Evolutionary conservation across 169 alveolate species (phyloP), one percentile per base, ranked within the genome.

Genomic region (Cryptosporidium muris): DNA sequence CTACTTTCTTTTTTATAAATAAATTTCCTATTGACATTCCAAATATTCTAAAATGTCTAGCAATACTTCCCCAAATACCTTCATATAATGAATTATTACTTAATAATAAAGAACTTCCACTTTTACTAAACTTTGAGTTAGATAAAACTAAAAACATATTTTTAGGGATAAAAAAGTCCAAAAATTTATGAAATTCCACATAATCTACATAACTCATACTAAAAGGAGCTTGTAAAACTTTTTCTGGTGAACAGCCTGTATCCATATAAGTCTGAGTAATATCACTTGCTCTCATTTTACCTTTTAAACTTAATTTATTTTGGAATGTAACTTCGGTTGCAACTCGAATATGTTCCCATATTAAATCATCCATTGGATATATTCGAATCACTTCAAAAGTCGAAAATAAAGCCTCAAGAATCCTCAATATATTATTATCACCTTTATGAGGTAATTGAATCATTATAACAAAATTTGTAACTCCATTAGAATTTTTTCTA

Each of bases 71-170:
- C 85, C 66, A 62, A 7, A 14, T 74, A 12, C 68, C 37, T n/a
- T 74, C 85, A 38, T 16, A 74, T 52, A 34, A 74, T 11, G 25
- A 36, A 37, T 37, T 52, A 11, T 64, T 74, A 12, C 74, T 58
- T 58, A 74, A 56, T 36, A 74, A 64, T 2, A 74, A 16, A 25
- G 54, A 47, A 8, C 62, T 58, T 2, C 68, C 85, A 58, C 85
- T 74, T 2, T 74, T 74, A n/a, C 60, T 74, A 16, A 74, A 74
- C 45, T 60, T 25, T 25, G 25, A 25, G 2, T 40, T 60, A 8
- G 85, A 68, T n/a, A 25, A 16, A 4, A 48, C 40, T 56, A 74
- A n/a, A 9, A 74, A 58, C 85, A 74, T 74, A 48, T 74, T 74
- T 6, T 74, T 68, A 3, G 85, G 65, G 40, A 60, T 54, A 14